Percentiles rank a stretch among this genome's conserved stretches.
Evolutionary conservation across 805 yeast genomes (phyloP).

Genomic region (Metschnikowia vanudenii): DNA sequence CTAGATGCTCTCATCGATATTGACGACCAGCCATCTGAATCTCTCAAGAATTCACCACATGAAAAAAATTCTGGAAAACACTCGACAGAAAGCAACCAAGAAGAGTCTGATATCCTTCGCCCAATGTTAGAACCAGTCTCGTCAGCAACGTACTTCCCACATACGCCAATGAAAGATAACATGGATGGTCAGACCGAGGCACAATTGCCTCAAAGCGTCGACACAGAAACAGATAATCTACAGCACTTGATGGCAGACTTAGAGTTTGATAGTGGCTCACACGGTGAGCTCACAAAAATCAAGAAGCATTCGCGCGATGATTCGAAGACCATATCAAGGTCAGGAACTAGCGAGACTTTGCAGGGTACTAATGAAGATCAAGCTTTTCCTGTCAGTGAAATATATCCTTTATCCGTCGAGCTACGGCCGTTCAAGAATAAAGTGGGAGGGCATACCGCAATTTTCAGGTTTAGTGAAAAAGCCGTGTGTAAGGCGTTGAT

Average conservation of each 20-base stretch:
- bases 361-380: neutral
- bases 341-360: neutral
- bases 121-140: constrained; percentile 55
- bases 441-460: constrained; percentile 98
- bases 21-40: constrained; percentile 8
- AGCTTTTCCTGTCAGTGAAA: neutral
- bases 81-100: neutral
- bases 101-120: neutral
- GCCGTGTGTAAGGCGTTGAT: constrained; percentile 94
- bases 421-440: constrained; percentile 87
- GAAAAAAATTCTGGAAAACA: constrained; percentile 6
- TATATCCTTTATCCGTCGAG: constrained; percentile 77
- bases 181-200: constrained; percentile 13
- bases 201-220: constrained; percentile 5
- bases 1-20: constrained; percentile 15
- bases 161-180: constrained; percentile 41
- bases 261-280: constrained; percentile 42
- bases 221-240: constrained; percentile 23
- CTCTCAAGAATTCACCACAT: constrained; percentile 7
- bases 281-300: constrained; percentile 32
- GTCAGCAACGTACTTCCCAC: constrained; percentile 71
- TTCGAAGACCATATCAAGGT: neutral
- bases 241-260: constrained; percentile 51
- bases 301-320: constrained; percentile 16
- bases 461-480: constrained; percentile 82